A percentile compares a stretch with the other conserved stretches of the same genome.
Evolutionary conservation across 2,329 filamentous ascomycete species (phyloP).

Genomic region (Kalaharituber pfeilii): DNA sequence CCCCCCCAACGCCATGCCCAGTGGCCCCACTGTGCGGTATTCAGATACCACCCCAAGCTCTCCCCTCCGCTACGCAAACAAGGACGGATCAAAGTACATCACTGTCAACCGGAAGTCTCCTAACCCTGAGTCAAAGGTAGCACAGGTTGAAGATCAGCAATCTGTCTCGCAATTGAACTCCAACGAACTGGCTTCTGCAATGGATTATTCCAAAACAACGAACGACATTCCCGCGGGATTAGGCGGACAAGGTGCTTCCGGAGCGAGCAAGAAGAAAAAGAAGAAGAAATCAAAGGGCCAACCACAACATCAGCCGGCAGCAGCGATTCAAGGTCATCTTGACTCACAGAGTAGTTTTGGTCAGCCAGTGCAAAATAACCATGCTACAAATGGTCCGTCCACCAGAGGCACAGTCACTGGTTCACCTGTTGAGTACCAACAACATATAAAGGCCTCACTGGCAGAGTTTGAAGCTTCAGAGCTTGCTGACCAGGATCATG

Average conservation of each 20-base stretch:
- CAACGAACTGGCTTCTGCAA: constrained; percentile 9
- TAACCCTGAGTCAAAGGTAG: constrained; percentile 10
- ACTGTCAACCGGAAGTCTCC: constrained; percentile 21
- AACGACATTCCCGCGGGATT: constrained; percentile 8
- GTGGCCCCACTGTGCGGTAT: not conserved
- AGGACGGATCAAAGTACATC: constrained; percentile 24
- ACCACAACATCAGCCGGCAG: constrained; percentile 4
- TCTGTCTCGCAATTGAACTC: constrained; percentile 4
- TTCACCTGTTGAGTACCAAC: constrained; percentile 11
- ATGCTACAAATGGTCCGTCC: not conserved
- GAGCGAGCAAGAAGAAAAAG: constrained; percentile 18
- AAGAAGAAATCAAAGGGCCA: constrained; percentile 17
- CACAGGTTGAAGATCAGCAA: not conserved
- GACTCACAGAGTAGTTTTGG: not conserved
- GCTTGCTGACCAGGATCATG: constrained; percentile 33
- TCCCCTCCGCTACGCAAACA: constrained; percentile 11
- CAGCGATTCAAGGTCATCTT: constrained; percentile 2
- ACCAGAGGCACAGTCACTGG: not conserved
- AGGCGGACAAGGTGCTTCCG: constrained; percentile 9
- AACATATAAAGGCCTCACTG: constrained; percentile 16
- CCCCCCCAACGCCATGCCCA: not conserved
- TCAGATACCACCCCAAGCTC: not conserved
- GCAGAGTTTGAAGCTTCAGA: constrained; percentile 15
- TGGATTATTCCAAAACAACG: constrained; percentile 18
- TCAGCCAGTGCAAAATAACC: not conserved